Percentiles rank a stretch among this genome's conserved stretches.
Evolutionary conservation across 441 rosid genomes (phyloP).

Genomic region (Euphorbia schlechtendalii): DNA sequence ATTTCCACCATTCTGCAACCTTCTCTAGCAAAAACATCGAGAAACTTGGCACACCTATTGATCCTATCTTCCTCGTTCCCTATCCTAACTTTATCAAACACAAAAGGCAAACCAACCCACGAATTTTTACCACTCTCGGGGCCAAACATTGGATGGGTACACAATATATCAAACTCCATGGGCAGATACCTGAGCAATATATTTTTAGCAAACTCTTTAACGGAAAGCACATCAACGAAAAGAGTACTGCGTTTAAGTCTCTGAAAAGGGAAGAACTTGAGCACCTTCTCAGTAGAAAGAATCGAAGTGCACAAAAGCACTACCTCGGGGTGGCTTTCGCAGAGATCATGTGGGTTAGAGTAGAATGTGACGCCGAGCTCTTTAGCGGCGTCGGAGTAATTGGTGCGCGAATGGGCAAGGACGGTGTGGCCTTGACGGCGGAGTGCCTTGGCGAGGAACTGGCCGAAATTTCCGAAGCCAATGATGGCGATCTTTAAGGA

Average conservation of each 20-base stretch:
- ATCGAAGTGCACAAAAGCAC: constrained; percentile 64
- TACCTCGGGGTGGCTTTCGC: constrained; percentile 69
- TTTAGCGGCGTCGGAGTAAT: constrained; percentile 38
- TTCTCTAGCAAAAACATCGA: constrained; percentile 42
- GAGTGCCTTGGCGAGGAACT: constrained; percentile 57
- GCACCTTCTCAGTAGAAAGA: constrained; percentile 54
- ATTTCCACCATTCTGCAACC: constrained; percentile 80
- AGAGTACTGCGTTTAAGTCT: constrained; percentile 62
- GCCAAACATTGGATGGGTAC: constrained; percentile 73
- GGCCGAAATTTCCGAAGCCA: constrained; percentile 74
- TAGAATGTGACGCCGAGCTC: constrained; percentile 50
- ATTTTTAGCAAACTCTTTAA: constrained; percentile 58
- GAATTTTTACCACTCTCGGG: constrained; percentile 46
- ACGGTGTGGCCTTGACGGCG: constrained; percentile 57
- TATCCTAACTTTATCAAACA: constrained; percentile 52
- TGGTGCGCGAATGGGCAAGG: constrained; percentile 56
- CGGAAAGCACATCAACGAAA: constrained; percentile 74
- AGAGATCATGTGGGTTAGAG: constrained; percentile 58
- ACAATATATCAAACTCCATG: constrained; percentile 52
- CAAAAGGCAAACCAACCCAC: constrained; percentile 44
- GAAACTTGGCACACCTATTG: constrained; percentile 36
- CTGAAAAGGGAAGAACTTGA: constrained; percentile 50
- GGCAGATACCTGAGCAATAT: constrained; percentile 51
- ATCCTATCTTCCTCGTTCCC: constrained; percentile 32
- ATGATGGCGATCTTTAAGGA: constrained; percentile 57